Evolutionary conservation across 345 rosid genomes (phyloP).

Genomic region (Laguncularia racemosa): DNA sequence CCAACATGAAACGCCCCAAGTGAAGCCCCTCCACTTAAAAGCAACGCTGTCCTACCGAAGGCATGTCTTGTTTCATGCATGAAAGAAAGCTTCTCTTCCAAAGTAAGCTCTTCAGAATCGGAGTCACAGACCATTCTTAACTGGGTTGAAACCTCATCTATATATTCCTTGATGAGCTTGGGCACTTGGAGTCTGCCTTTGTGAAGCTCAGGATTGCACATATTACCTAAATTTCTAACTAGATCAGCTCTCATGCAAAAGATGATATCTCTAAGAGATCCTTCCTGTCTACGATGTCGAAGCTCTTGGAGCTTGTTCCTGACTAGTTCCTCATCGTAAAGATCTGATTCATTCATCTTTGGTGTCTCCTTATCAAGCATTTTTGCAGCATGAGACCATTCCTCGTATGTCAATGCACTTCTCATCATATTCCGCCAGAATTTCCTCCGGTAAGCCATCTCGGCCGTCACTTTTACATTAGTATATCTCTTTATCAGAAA

Average conservation of each 20-base stretch:
- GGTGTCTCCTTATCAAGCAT: slow-evolving; percentile 89
- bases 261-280: slow-evolving; percentile 86
- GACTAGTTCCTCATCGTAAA: slow-evolving; percentile 84
- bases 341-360: slow-evolving; percentile 62
- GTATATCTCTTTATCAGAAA: slow-evolving; percentile 74
- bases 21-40: slow-evolving; percentile 95
- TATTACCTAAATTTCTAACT: slow-evolving; percentile 86
- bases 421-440: slow-evolving; percentile 99
- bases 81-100: slow-evolving; percentile 93
- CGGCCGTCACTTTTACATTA: slow-evolving; percentile 72
- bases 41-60: slow-evolving; percentile 96
- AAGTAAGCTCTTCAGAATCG: slow-evolving; percentile 77
- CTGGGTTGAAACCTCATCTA: slow-evolving; percentile 89
- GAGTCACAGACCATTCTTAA: slow-evolving; percentile 84
- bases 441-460: slow-evolving; percentile 86
- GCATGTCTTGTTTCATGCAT: slow-evolving; percentile 98
- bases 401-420: slow-evolving; percentile 85
- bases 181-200: slow-evolving; percentile 96
- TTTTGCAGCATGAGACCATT: slow-evolving; percentile 98
- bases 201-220: slow-evolving; percentile 97
- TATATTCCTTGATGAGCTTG: slow-evolving; percentile 82
- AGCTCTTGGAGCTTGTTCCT: slow-evolving; percentile 88
- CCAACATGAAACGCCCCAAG: slow-evolving; percentile 94
- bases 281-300: slow-evolving; percentile 71
- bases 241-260: slow-evolving; percentile 98